Evolutionary conservation across 2,329 filamentous ascomycete genomes (phyloP).

Genomic region (Orbilia quercus): DNA sequence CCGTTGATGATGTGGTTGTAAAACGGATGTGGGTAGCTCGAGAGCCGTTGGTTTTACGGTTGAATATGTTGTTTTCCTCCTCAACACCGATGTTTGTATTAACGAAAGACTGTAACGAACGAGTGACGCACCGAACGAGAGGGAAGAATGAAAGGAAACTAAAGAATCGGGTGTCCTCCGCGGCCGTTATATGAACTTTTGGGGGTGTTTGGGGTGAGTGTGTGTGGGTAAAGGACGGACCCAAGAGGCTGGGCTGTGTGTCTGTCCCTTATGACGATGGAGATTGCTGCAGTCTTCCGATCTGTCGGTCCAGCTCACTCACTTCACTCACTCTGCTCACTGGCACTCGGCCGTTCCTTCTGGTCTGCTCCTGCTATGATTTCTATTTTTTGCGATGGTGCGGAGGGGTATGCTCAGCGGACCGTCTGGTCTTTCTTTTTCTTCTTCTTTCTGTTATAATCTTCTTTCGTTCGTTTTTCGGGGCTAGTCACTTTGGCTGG

Average conservation of each 20-base stretch:
- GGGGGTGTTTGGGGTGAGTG: constrained; percentile 27
- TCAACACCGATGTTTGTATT: constrained; percentile 54
- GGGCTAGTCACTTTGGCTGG: no score
- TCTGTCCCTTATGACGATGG: constrained; percentile 48
- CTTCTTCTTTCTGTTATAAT: constrained; percentile 5
- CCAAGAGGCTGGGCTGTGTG: constrained; percentile 41
- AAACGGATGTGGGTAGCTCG: constrained; percentile 56
- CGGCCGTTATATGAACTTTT: constrained; percentile 54
- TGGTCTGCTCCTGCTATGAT: constrained; percentile 51
- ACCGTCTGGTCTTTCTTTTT: constrained; percentile 16
- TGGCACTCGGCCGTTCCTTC: no score
- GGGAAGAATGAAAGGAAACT: constrained; percentile 45
- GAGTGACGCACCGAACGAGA: constrained; percentile 54
- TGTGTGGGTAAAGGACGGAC: constrained; percentile 11
- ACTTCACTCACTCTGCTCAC: no score
- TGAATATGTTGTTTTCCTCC: constrained; percentile 49
- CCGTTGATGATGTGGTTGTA: constrained; percentile 8
- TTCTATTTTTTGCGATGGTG: constrained; percentile 55
- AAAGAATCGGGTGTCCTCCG: constrained; percentile 47
- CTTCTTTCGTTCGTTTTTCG: background rate
- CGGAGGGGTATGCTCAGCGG: constrained; percentile 46
- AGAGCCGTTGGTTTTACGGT: constrained; percentile 34
- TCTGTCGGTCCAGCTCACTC: constrained; percentile 36
- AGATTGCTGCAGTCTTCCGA: constrained; percentile 41
- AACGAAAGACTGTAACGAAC: constrained; percentile 56